Percentiles rank a stretch among this genome's conserved stretches.
Evolutionary conservation across 1,284 basidiomycete species (phyloP).

Genomic region (Ceratobasidium sp.): DNA sequence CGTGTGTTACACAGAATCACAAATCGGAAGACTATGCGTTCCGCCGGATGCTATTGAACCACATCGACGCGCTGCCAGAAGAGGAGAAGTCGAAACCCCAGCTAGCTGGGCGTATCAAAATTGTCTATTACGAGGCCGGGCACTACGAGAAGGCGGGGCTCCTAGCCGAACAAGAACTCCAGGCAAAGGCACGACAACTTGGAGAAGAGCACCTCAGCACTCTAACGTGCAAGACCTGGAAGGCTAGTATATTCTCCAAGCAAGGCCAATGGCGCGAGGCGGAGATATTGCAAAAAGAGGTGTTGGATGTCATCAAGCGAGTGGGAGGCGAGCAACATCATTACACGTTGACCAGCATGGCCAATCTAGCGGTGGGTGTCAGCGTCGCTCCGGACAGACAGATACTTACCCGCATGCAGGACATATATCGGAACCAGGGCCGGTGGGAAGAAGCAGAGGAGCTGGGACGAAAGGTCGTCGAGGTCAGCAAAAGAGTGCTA

Average conservation of each 20-base stretch:
- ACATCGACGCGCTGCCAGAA: slow-evolving; percentile 17
- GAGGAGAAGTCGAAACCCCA: neutral
- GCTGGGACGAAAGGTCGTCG: neutral
- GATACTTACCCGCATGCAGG: too few species aligned
- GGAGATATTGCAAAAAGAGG: slow-evolving; percentile 3
- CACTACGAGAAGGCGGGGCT: neutral
- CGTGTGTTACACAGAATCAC: slow-evolving; percentile 5
- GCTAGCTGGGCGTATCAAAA: neutral
- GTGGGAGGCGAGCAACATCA: slow-evolving; percentile 43
- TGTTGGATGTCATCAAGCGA: slow-evolving; percentile 2
- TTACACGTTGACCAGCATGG: slow-evolving; percentile 40
- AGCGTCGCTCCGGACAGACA: too few species aligned
- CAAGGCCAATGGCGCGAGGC: slow-evolving; percentile 19
- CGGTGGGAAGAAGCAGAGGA: slow-evolving; percentile 21
- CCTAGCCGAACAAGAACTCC: neutral
- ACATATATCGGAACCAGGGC: slow-evolving; percentile 33
- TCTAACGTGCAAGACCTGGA: slow-evolving; percentile 1
- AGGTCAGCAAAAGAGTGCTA: neutral
- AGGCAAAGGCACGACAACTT: slow-evolving; percentile 11
- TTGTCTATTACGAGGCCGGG: slow-evolving; percentile 19
- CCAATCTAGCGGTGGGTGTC: slow-evolving; percentile 32
- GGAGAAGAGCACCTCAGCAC: slow-evolving; percentile 15
- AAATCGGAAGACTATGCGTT: slow-evolving; percentile 15
- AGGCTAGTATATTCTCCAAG: slow-evolving; percentile 4
- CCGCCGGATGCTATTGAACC: slow-evolving; percentile 21